Percentiles rank a stretch among this genome's conserved stretches.
phyloP scores from a whole-genome alignment of 2,329 filamentous ascomycete species.

The Cercospora brassicicola region DNA sequence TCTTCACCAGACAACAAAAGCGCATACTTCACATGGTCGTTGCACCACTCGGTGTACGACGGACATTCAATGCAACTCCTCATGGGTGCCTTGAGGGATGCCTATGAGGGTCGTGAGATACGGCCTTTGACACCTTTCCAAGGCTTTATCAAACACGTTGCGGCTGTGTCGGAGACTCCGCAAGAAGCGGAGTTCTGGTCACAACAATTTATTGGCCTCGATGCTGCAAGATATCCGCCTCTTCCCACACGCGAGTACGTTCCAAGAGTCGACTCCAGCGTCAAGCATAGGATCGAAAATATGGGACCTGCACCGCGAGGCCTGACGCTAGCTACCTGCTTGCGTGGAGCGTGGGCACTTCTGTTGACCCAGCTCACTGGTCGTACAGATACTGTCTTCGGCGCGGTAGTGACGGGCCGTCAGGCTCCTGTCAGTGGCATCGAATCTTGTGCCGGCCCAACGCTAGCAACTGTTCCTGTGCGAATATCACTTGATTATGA shows the following conservation, averaged over 20 bases:
- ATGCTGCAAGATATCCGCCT: constrained; percentile 5
- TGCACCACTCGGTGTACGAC: constrained; percentile 12
- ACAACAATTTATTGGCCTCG: constrained; percentile 8
- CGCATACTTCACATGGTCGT: neutral
- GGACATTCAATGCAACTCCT: constrained; percentile 1
- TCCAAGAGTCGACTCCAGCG: neutral
- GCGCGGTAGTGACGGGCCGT: constrained; percentile 13
- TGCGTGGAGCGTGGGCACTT: constrained; percentile 19
- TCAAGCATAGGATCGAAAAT: neutral
- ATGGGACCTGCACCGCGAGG: neutral
- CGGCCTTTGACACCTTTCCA: constrained; percentile 5
- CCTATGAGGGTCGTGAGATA: neutral
- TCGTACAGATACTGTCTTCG: constrained; percentile 16
- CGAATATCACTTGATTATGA: neutral
- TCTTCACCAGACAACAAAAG: neutral
- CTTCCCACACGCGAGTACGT: neutral
- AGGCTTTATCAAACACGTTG: constrained; percentile 6
- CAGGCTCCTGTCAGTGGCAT: constrained; percentile 13
- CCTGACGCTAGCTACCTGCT: constrained; percentile 4
- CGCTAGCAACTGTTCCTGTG: constrained; percentile 19
- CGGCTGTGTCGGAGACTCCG: neutral
- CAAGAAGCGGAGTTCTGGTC: constrained; percentile 9
- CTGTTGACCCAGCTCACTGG: constrained; percentile 9
- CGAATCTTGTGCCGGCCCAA: constrained; percentile 14
- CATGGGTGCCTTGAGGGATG: neutral